Evolutionary conservation across 2,329 filamentous ascomycete species (phyloP), one percentile per base, ranked within the genome.

Genomic region (Myriosclerotinia curreyana): DNA sequence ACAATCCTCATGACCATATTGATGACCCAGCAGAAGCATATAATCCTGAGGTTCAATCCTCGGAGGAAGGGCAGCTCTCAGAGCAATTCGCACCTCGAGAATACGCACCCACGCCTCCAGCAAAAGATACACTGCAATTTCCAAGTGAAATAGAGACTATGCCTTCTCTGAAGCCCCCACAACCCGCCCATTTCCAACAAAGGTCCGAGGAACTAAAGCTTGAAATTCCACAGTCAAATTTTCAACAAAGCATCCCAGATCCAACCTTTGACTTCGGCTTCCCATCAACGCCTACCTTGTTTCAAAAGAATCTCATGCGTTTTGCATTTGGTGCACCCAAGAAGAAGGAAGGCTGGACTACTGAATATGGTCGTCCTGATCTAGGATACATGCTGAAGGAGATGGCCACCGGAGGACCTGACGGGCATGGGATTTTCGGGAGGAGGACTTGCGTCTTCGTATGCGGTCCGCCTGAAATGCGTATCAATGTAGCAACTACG

Each of bases 341-440:
- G 76, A 87, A 86, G 65, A 85, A 87, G 69, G 88, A 91, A 69
- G 91, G 92, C 62, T 96, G 94, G 92, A 90, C 85, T 68, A 92
- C 95, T 17, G 93, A 97, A 77, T 97, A 97, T 76, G 92, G 92
- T 22, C 86, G 94, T 0, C 94, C 94, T 0, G 89, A 96, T 70
- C 84, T 98, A 44, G 89, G 91, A 1, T 94, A 89, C 75, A 91
- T 96, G 85, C 82, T 98, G 62, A 87, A 86, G 72, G 87, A 95
- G 68, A 88, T 92, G 83, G 90, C 91, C 5, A 87, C 85, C 28
- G 88, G 87, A n/a, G 87, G 87, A 60, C 69, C 79, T 0, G 84
- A 88, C 68, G 85, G 86, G 3, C 79, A 85, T 53, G 86, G 86
- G 0, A 86, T 88, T 64, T 88, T 96, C 65, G 93, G 94, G 1